Conservation (phyloP, 2,329 filamentous ascomycete species). For the Exophiala sp. region DNA sequence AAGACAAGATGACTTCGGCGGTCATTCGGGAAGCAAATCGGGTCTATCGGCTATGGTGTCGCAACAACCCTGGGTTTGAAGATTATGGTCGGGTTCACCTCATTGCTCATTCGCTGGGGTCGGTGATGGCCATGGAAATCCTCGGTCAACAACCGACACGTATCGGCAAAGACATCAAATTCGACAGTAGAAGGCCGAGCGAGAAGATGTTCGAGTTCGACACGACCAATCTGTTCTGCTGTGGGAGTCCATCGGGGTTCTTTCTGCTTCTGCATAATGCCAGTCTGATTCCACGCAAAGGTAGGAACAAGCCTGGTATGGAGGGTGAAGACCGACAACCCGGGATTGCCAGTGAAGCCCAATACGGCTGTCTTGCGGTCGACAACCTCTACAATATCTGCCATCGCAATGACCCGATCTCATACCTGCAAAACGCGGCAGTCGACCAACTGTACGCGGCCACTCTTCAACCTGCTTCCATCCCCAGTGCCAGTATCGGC, state of each 20-base stretch:
- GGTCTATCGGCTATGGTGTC: constrained; percentile 92
- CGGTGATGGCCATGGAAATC: constrained; percentile 89
- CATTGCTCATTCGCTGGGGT: constrained; percentile 88
- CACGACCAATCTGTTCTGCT: constrained; percentile 80
- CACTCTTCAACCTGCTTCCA: constrained; percentile 67
- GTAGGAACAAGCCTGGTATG: constrained; percentile 67
- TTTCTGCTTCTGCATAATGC: constrained; percentile 76
- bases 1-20: constrained; percentile 86
- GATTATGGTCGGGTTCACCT: constrained; percentile 79
- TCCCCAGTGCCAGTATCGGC: constrained; percentile 65
- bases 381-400: constrained; percentile 97
- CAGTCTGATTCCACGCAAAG: constrained; percentile 67
- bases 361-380: constrained; percentile 83
- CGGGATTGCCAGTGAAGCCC: constrained; percentile 67
- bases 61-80: constrained; percentile 82
- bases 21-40: constrained; percentile 87
- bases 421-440: constrained; percentile 85
- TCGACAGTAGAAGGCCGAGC: constrained; percentile 37
- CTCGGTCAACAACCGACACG: constrained; percentile 79
- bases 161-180: constrained; percentile 47
- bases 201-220: constrained; percentile 77
- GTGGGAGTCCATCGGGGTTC: constrained; percentile 85
- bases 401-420: constrained; percentile 70
- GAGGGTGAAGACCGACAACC: constrained; percentile 56
- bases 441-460: constrained; percentile 75